These are phyloP conservation scores for Saccharomyces hybrid DNA, from an alignment of 1,139 yeast genomes.

Conservation along the genomic window DNA sequence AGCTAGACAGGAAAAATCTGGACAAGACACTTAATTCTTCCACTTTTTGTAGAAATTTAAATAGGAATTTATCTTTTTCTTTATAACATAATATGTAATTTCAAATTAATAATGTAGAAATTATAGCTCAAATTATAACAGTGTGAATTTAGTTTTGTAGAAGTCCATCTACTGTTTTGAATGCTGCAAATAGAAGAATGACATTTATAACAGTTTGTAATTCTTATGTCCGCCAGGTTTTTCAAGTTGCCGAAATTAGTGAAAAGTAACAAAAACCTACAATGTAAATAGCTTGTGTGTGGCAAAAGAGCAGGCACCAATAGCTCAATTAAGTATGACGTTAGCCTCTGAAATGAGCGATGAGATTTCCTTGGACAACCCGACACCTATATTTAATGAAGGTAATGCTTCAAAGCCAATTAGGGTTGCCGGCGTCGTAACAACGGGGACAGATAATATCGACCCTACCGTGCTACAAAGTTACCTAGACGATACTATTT, in stretches of 20 bases:
- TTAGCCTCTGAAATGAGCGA: neutral
- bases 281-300: neutral
- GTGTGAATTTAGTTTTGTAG: neutral
- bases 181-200: neutral
- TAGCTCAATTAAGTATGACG: neutral
- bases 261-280: neutral
- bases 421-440: conserved; percentile 19
- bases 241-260: neutral
- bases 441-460: conserved; percentile 17
- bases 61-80: neutral
- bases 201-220: neutral
- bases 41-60: neutral
- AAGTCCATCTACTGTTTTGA: neutral
- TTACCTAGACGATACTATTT: conserved; percentile 28
- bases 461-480: conserved; percentile 19
- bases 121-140: neutral
- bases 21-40: conserved; percentile 1
- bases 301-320: neutral
- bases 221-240: neutral
- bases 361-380: neutral
- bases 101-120: neutral
- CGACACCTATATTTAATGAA: neutral
- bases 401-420: conserved; percentile 14
- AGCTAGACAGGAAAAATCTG: conserved; percentile 38
- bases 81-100: neutral